phyloP scores from a whole-genome alignment of 2,329 filamentous ascomycete genomes.

The Diaporthe caulivora region DNA sequence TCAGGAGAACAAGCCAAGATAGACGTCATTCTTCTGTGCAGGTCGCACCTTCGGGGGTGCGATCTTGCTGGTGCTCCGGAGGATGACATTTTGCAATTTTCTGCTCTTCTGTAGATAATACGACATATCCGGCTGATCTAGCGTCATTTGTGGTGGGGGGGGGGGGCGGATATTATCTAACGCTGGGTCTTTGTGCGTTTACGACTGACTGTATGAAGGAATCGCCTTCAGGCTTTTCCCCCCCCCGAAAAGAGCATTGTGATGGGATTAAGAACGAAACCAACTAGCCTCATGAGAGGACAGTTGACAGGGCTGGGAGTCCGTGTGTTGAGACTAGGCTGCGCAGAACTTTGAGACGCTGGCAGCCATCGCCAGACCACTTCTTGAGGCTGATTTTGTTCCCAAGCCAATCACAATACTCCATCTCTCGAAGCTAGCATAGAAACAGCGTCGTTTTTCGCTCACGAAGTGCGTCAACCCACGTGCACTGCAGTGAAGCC shows the following conservation, averaged over 20 bases:
- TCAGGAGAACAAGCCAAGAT: background rate
- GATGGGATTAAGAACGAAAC: too few relatives aligned
- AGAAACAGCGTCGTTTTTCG: slow-evolving; percentile 2
- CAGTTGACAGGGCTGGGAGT: too few relatives aligned
- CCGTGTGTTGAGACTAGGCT: background rate
- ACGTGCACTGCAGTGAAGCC: background rate
- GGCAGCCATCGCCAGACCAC: too few relatives aligned
- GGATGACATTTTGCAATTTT: background rate
- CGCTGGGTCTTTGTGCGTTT: too few relatives aligned
- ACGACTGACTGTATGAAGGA: too few relatives aligned
- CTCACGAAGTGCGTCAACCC: slow-evolving; percentile 5
- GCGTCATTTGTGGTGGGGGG: too few relatives aligned
- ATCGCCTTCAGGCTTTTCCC: too few relatives aligned
- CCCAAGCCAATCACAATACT: background rate
- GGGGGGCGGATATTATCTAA: too few relatives aligned
- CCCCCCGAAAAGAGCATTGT: too few relatives aligned
- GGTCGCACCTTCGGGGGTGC: background rate
- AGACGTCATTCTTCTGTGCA: slow-evolving; percentile 17
- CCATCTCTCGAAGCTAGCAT: background rate
- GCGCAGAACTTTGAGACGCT: background rate
- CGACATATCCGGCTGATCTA: background rate
- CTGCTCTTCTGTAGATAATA: background rate
- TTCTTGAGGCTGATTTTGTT: too few relatives aligned
- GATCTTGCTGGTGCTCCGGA: slow-evolving; percentile 23
- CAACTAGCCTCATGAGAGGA: too few relatives aligned